Percentiles rank a stretch among this genome's conserved stretches.
Conservation (phyloP, 495 filamentous ascomycete species). For the Daldinia vernicosa region DNA sequence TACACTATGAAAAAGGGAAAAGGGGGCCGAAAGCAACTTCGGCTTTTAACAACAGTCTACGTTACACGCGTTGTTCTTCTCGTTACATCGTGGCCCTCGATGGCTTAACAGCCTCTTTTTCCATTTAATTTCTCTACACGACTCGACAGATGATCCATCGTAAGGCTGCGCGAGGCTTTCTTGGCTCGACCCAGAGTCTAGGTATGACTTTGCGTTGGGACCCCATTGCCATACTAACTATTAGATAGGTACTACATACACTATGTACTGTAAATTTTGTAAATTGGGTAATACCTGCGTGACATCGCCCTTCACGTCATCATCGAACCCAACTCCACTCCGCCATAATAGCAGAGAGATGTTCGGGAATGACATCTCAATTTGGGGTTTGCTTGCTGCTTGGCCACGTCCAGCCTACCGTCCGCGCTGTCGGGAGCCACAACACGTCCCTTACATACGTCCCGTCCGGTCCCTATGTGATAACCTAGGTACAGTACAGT, state of each 20-base stretch:
- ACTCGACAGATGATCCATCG: background rate
- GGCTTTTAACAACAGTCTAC: background rate
- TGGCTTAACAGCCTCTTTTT: background rate
- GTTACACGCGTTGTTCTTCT: constrained; percentile 1
- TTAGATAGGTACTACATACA: background rate
- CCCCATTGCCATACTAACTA: background rate
- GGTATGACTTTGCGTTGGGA: background rate
- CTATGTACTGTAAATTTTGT: background rate
- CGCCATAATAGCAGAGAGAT: background rate
- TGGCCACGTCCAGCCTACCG: no score
- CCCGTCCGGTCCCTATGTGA: background rate
- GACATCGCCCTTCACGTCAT: background rate
- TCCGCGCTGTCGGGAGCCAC: no score
- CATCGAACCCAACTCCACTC: background rate
- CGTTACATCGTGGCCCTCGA: background rate
- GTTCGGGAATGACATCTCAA: background rate
- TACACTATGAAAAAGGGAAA: background rate
- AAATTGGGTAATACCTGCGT: background rate
- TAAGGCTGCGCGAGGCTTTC: constrained; percentile 22
- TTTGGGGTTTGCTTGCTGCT: background rate
- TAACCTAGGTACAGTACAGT: background rate
- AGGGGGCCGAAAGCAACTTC: constrained; percentile 4
- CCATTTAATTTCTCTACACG: background rate
- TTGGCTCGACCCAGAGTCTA: background rate
- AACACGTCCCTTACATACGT: no score